phyloP scores from a whole-genome alignment of 1,139 yeast genomes.

The Hansenula sp. region DNA sequence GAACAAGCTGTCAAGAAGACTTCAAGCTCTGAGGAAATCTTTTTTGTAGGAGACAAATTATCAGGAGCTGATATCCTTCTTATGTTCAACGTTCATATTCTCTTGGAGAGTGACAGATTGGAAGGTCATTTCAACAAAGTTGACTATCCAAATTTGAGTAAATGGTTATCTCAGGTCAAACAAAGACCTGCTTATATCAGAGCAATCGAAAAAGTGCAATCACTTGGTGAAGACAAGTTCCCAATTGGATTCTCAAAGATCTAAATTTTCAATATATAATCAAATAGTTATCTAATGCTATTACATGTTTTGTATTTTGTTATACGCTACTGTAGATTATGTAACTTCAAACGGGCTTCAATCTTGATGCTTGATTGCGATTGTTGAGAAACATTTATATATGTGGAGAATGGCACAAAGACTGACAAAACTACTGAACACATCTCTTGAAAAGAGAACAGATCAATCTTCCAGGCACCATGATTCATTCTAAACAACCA shows the following conservation, averaged over 20 bases:
- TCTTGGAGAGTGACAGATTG: slow-evolving; percentile 8
- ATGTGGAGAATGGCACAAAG: no score
- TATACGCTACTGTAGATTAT: no score
- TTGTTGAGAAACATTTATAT: no score
- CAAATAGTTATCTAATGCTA: no score
- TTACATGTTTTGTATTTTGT: no score
- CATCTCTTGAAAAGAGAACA: no score
- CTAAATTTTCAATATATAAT: background rate
- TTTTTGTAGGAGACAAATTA: slow-evolving; percentile 50
- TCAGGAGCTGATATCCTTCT: slow-evolving; percentile 54
- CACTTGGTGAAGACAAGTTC: background rate
- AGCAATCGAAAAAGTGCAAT: slow-evolving; percentile 7
- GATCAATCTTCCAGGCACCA: no score
- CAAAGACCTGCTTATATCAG: slow-evolving; percentile 11
- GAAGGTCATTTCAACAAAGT: slow-evolving; percentile 5
- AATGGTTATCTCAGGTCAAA: slow-evolving; percentile 16
- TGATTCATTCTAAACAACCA: slow-evolving; percentile 1
- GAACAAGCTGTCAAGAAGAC: slow-evolving; percentile 27
- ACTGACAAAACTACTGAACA: no score
- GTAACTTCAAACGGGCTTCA: no score
- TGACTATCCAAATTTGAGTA: slow-evolving; percentile 16
- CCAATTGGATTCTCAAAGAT: background rate
- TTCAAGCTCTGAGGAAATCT: slow-evolving; percentile 22
- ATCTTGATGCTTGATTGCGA: no score
- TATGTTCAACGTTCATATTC: slow-evolving; percentile 33